Evolutionary conservation across 2,329 filamentous ascomycete genomes (phyloP).

Genomic region (Claviceps citrina): DNA sequence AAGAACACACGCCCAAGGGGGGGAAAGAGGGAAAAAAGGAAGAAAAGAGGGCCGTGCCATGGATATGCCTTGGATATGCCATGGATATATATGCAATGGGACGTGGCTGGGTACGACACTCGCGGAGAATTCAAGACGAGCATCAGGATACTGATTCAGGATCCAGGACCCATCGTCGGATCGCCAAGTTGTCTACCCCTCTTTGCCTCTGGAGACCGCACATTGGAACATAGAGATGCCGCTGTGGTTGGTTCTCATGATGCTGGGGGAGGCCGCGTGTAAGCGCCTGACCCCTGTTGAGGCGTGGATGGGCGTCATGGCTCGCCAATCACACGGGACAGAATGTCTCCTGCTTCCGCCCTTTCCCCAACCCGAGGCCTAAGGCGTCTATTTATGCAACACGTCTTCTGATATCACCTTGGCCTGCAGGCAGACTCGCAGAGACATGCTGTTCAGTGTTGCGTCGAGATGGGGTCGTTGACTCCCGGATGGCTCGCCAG

Average conservation of each 20-base stretch:
- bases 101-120: background rate
- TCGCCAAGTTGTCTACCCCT: background rate
- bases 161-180: background rate
- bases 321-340: constrained; percentile 17
- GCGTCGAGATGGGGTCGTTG: no score
- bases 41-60: background rate
- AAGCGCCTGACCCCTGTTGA: constrained; percentile 14
- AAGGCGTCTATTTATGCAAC: constrained; percentile 17
- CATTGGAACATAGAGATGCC: background rate
- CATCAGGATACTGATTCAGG: background rate
- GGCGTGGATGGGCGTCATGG: background rate
- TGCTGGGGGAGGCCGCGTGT: constrained; percentile 5
- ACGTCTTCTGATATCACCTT: constrained; percentile 4
- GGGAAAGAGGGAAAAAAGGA: background rate
- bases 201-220: background rate
- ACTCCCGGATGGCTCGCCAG: no score
- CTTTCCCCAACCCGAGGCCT: background rate
- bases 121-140: background rate
- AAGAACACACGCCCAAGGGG: background rate
- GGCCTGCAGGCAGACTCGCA: no score
- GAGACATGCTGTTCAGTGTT: no score
- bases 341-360: constrained; percentile 15
- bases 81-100: no score
- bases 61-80: background rate
- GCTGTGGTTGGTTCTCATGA: constrained; percentile 2